Evolutionary conservation across 768 basidiomycete species (phyloP).

Genomic region (Russula virescens): DNA sequence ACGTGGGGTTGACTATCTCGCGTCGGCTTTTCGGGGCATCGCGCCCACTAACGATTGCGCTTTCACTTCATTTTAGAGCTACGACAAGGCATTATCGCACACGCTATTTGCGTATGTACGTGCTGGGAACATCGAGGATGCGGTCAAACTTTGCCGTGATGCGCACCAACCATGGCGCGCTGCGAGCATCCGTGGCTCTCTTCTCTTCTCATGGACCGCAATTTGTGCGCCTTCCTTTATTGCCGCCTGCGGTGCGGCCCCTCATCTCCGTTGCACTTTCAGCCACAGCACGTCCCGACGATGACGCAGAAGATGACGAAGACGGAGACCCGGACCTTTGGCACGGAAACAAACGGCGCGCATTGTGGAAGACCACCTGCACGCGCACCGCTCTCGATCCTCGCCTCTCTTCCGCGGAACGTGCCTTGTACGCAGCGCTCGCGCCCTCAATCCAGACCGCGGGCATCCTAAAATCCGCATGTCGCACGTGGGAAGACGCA

Average conservation of each 20-base stretch:
- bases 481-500: slow-evolving; percentile 91
- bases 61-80: slow-evolving; percentile 44
- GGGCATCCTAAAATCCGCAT: slow-evolving; percentile 60
- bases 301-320: slow-evolving; percentile 41
- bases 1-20: slow-evolving; percentile 29
- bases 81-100: slow-evolving; percentile 72
- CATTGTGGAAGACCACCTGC: slow-evolving; percentile 86
- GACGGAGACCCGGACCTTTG: slow-evolving; percentile 43
- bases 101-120: slow-evolving; percentile 78
- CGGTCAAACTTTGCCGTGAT: slow-evolving; percentile 72
- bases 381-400: slow-evolving; percentile 74
- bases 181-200: slow-evolving; percentile 79
- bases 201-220: slow-evolving; percentile 69
- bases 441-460: slow-evolving; percentile 66
- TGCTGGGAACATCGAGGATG: slow-evolving; percentile 79
- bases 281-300: slow-evolving; percentile 45
- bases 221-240: slow-evolving; percentile 45
- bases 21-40: too few species aligned
- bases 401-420: slow-evolving; percentile 50
- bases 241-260: background rate
- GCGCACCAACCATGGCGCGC: slow-evolving; percentile 91
- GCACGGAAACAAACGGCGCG: slow-evolving; percentile 72
- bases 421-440: slow-evolving; percentile 84
- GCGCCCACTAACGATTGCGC: too few species aligned
- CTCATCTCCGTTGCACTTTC: background rate